Conservation (phyloP, 129 eudicot species). For the Centaurea solstitialis region DNA sequence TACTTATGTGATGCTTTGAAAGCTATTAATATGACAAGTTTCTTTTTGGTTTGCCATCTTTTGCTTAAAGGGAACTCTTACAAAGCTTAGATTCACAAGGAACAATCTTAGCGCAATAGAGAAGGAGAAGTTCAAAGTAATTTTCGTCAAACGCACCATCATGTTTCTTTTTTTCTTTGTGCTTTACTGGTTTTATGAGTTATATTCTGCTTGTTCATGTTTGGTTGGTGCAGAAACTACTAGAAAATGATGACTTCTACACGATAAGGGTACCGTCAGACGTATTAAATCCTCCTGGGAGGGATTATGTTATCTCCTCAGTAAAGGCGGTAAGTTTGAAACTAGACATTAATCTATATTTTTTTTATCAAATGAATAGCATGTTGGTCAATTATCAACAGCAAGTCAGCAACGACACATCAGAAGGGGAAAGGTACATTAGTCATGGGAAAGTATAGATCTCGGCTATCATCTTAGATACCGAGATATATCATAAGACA, state of each 20-base stretch:
- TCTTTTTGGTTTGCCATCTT: neutral
- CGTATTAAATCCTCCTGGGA: slow-evolving; percentile 81
- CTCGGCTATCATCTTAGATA: too few species aligned
- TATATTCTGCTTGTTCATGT: slow-evolving; percentile 9
- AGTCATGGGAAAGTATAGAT: too few species aligned
- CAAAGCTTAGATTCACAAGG: slow-evolving; percentile 91
- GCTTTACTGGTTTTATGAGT: slow-evolving; percentile 7
- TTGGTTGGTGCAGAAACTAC: slow-evolving; percentile 50
- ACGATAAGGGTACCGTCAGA: slow-evolving; percentile 80
- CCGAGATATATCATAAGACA: too few species aligned
- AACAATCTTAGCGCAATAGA: slow-evolving; percentile 60
- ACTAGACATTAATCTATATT: neutral
- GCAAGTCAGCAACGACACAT: neutral
- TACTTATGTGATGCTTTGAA: neutral
- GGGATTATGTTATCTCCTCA: slow-evolving; percentile 71
- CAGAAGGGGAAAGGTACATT: too few species aligned
- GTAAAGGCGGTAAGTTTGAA: slow-evolving; percentile 79
- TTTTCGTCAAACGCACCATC: neutral
- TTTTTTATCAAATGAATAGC: neutral
- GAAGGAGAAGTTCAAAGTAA: slow-evolving; percentile 75
- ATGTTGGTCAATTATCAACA: neutral
- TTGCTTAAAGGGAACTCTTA: slow-evolving; percentile 38
- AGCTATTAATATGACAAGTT: neutral
- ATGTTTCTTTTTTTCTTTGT: neutral
- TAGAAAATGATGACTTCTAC: slow-evolving; percentile 83